Evolutionary conservation across 2,329 filamentous ascomycete genomes (phyloP), one percentile per base, ranked within the genome.

Genomic region (Truncatella angustata): DNA sequence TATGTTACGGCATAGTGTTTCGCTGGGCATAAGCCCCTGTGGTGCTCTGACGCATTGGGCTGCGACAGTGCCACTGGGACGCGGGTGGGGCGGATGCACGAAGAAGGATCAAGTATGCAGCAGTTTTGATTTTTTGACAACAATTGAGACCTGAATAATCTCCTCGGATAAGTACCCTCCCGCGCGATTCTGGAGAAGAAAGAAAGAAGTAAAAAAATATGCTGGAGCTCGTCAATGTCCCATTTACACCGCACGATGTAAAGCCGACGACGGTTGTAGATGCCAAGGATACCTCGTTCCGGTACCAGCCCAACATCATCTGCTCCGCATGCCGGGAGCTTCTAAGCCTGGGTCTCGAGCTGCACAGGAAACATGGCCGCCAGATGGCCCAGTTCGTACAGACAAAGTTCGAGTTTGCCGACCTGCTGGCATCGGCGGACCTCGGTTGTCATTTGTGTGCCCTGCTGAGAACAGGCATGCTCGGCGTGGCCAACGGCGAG

Each of bases 311-410:
- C 32, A 24, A 53, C 23, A 23, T 53, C n/a, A 10, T 49, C 21
- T 53, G 51, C 32, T n/a, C 51, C 32, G 45, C 46, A 9, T 53
- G 51, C 39, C 43, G 30, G 16, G 51, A 40, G 18, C 46, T 53
- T 7, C 39, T 53, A 18, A 34, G 12, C 4, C 37, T 39, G 16
- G 46, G 36, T 11, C 10, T 53, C 3, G 51, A 32, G 5, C 35
- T 45, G n/a, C 21, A 45, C 6, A 18, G 28, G 10, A 16, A 26
- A 14, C 23, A 24, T 10, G 34, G 40, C 18, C 34, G 34, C 36
- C 45, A 49, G 21, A 18, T 45, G 3, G 30, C 46, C n/a, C 16
- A 49, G 10, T 30, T 5, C 7, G 11, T 53, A 30, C 4, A 6
- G 10, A 49, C 51, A 2, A 9, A 37, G 14, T 53, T 36, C 39